Conservation (phyloP, 169 alveolate species). For the Cryptosporidium canis region DNA sequence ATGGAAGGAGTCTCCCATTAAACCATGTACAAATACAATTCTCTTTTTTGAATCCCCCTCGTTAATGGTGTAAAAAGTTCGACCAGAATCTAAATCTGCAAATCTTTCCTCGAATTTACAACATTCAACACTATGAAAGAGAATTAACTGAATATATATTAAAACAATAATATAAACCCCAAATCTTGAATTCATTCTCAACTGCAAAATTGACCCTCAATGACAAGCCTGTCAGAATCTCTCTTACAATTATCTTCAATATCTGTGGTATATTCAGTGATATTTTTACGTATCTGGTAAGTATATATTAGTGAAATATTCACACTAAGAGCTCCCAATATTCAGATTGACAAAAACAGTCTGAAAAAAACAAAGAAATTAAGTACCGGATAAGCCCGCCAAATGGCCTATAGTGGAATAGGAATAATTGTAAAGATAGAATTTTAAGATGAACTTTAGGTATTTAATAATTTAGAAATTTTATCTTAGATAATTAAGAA, state of each 20-base stretch:
- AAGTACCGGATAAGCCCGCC: not conserved
- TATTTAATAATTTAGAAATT: too few relatives aligned
- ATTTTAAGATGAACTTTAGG: too few relatives aligned
- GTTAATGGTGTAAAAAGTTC: not conserved
- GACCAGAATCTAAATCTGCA: slow-evolving; percentile 3
- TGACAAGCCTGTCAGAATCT: too few relatives aligned
- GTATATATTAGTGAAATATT: too few relatives aligned
- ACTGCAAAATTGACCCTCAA: not conserved
- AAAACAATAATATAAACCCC: not conserved
- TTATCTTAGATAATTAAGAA: too few relatives aligned
- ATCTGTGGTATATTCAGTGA: too few relatives aligned
- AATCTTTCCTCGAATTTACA: not conserved
- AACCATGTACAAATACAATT: slow-evolving; percentile 26
- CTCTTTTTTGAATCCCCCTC: not conserved
- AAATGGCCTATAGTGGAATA: too few relatives aligned
- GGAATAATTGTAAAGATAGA: too few relatives aligned
- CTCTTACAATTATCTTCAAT: too few relatives aligned
- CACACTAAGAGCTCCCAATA: too few relatives aligned
- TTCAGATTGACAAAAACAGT: too few relatives aligned
- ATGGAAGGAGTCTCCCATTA: not conserved
- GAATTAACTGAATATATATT: not conserved
- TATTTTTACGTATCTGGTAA: too few relatives aligned
- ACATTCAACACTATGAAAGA: not conserved
- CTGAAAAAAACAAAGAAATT: not conserved
- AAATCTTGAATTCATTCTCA: not conserved